Base-by-base conservation (phyloP, 1,284 basidiomycete species). In the Puccinia brachypodii region DNA sequence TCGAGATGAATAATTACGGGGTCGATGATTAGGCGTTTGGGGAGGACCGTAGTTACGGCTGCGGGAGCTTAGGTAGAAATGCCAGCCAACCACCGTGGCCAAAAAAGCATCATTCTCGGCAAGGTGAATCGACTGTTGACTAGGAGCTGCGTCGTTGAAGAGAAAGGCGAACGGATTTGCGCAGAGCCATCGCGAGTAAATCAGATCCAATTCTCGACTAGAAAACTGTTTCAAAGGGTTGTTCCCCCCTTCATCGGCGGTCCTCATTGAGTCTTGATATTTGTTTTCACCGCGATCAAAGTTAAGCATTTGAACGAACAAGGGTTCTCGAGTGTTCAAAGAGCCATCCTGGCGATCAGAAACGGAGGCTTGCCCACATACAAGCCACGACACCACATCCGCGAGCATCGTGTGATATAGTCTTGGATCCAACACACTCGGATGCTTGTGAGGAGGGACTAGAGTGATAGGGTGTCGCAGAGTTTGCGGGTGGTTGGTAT, bases 361-460 rank as follows among this genome's bases (percentile, higher is more conserved):
- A n/a, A 60, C 77, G 22, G 68, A 80, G 56, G 77, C 38, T 42
- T 72, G 66, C 44, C 16, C 31, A 44, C 33, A 42, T 28, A 53
- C 69, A 38, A 80, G 25, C 44, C 50, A 80, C n/a, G 77, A 80
- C 56, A 80, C 42, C 3, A 62, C 50, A 50, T 80, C 77, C 16
- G 77, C 77, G 22, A 80, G 25, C 68, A 80, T 80, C n/a, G 77
- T 80, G 22, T 80, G 47, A 62, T 80, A 80, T 6, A 80, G 28
- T 25, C 36, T 71, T 11, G 77, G 64, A 19, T 22, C 68, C 7
- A 69, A 56, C 8, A 80, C 68, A 60, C 50, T 72, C 13, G 56
- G 66, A 62, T 80, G 56, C 53, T 71, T 33, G 56, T 56, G 56
- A 60, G 28, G 36, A 1, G 77, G n/a, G 36, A 44, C 77, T 80